Base-by-base conservation (phyloP, 192 early-diverging fungal genomes). In the Powellomyces hirtus region DNA sequence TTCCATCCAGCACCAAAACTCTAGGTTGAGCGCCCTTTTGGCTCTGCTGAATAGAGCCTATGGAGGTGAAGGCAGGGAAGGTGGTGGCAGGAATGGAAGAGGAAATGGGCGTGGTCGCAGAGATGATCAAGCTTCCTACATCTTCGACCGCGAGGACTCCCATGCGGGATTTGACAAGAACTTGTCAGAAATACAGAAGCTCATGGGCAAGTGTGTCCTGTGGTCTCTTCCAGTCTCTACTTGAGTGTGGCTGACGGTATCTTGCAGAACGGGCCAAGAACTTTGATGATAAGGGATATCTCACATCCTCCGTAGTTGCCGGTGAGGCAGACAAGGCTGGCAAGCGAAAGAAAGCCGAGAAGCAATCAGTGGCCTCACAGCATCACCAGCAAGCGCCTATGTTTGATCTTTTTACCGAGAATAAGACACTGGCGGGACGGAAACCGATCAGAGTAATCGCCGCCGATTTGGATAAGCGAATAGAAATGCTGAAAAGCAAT, bases 401-500 rank as follows among this genome's bases (percentile, higher is more conserved):
- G 62, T 42, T 53, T 29, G 61, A 67, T 37, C 45, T 62, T 26
- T 35, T 60, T 26, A 14, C 61, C 22, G 44, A 66, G 6, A 63
- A 61, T 56, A 70, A 70, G 40, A 57, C 55, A 14, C 65, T 77
- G 26, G 78, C 68, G 16, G 79, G 83, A 10, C 60, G 83, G 42
- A 85, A 82, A 64, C 83, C 83, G 1, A 70, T 85, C 1, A 69
- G 81, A 16, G 60, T 78, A 8, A 85, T 85, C 49, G 75, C 62
- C n/a, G 71, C 67, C 24, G 83, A 85, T 8, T 55, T 85, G 8
- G 69, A 63, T 29, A 82, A 82, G 65, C 65, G 77, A 3, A 82
- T 85, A 16, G 76, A 82, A 22, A 62, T 38, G 14, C 65, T 85
- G 3, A 82, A 80, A 46, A 77, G 57, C 7, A 85, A 82, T 57